A percentile compares a stretch with the other conserved stretches of the same genome.
Conservation (phyloP, 495 filamentous ascomycete genomes). For the Penicillium fimorum region DNA sequence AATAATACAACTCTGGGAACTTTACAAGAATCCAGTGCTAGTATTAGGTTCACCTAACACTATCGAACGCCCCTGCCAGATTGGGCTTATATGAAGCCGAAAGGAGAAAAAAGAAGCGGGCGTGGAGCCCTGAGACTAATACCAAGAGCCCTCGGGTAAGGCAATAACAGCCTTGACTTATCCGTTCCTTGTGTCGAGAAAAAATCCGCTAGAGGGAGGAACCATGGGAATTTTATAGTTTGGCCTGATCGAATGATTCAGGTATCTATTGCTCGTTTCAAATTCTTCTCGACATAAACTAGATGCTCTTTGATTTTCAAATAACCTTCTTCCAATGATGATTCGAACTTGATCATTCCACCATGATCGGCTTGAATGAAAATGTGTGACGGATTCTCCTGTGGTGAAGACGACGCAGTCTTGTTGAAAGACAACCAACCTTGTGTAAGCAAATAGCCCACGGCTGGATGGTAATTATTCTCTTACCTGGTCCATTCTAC, state of each 20-base stretch:
- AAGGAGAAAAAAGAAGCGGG: neutral
- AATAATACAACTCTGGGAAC: neutral
- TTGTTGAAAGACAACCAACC: neutral
- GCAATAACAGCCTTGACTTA: neutral
- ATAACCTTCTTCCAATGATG: conserved; percentile 7
- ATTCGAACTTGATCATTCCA: conserved; percentile 17
- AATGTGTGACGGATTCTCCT: conserved; percentile 7
- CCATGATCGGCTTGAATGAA: conserved; percentile 9
- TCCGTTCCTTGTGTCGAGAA: neutral
- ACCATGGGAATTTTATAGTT: neutral
- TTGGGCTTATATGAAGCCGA: neutral
- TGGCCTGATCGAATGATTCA: neutral
- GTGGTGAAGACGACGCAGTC: neutral
- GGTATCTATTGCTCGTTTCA: neutral
- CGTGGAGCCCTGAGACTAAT: neutral
- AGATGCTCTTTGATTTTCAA: conserved; percentile 8
- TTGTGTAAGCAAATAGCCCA: neutral
- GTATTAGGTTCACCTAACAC: conserved; percentile 14
- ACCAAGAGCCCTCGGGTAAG: neutral
- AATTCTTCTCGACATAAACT: neutral
- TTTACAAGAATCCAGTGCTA: conserved; percentile 27
- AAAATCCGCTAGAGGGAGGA: neutral
- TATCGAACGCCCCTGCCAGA: neutral
- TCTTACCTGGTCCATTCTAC: conserved; percentile 5
- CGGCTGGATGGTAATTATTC: neutral